Percentiles rank a stretch among this genome's conserved stretches.
These are phyloP conservation scores for Aspergillus calidoustus DNA, from an alignment of 2,329 filamentous ascomycete species.

Conservation along the genomic window DNA sequence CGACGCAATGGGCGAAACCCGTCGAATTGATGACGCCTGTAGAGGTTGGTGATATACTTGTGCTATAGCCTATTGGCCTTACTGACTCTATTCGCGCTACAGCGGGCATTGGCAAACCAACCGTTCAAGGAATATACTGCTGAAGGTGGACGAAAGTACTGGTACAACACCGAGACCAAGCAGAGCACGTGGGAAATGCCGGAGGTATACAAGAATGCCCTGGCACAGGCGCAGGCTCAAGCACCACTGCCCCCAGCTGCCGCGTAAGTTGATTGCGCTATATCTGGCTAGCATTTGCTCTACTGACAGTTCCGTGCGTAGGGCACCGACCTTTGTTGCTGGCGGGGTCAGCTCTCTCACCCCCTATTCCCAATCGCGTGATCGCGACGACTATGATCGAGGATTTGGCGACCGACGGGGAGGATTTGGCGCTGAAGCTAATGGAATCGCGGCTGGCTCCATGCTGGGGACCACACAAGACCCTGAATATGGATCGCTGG, in stretches of 20 bases:
- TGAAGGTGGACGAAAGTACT: slow-evolving; percentile 87
- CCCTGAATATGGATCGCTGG: slow-evolving; percentile 76
- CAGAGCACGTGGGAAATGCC: slow-evolving; percentile 96
- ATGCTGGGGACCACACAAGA: slow-evolving; percentile 56
- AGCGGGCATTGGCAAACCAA: slow-evolving; percentile 80
- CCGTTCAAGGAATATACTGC: slow-evolving; percentile 93
- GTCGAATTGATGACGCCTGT: slow-evolving; percentile 81
- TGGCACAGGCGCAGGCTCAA: slow-evolving; percentile 65
- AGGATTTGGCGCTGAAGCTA: slow-evolving; percentile 49
- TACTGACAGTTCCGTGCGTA: slow-evolving; percentile 48
- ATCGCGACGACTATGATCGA: slow-evolving; percentile 55
- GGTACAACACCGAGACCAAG: slow-evolving; percentile 91
- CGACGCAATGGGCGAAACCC: slow-evolving; percentile 93
- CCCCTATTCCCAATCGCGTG: slow-evolving; percentile 47
- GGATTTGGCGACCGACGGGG: slow-evolving; percentile 53
- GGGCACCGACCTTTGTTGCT: slow-evolving; percentile 62
- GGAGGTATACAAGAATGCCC: slow-evolving; percentile 74
- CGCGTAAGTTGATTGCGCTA: slow-evolving; percentile 45
- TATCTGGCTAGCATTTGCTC: neutral
- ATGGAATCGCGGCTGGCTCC: slow-evolving; percentile 45
- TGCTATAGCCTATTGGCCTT: slow-evolving; percentile 8
- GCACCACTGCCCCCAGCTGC: slow-evolving; percentile 49
- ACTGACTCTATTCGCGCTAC: slow-evolving; percentile 18
- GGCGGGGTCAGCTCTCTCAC: slow-evolving; percentile 56
- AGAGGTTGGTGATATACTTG: slow-evolving; percentile 63